phyloP scores from a whole-genome alignment of 2,329 filamentous ascomycete species.

The Eutypa lata region DNA sequence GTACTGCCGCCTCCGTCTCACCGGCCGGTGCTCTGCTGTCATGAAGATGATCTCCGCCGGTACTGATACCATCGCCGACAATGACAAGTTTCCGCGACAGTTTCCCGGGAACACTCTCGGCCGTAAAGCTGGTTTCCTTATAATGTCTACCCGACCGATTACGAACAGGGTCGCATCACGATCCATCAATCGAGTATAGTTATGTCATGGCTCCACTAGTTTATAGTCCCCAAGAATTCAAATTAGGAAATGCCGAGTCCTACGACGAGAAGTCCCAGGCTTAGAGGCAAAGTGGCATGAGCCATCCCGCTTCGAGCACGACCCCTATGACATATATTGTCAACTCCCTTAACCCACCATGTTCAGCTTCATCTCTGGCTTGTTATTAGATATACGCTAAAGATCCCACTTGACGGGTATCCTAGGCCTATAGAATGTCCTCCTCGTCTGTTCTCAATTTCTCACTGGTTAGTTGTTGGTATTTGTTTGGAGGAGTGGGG shows the following conservation, averaged over 20 bases:
- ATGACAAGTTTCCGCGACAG: too few species aligned
- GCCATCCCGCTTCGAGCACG: neutral
- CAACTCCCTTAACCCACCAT: neutral
- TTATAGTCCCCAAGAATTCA: neutral
- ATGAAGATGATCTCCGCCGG: neutral
- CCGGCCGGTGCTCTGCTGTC: neutral
- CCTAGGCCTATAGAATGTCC: neutral
- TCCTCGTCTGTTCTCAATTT: neutral
- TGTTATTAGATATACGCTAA: neutral
- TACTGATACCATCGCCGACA: too few species aligned
- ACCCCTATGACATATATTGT: neutral
- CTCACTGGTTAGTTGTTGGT: neutral
- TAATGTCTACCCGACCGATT: too few species aligned
- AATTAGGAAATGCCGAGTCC: constrained; percentile 6
- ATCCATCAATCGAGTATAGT: constrained; percentile 6
- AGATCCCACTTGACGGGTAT: neutral
- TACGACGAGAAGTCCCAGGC: neutral
- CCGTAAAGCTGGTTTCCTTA: too few species aligned
- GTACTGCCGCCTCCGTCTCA: constrained; percentile 10
- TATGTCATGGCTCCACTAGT: constrained; percentile 20
- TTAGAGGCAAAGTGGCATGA: neutral
- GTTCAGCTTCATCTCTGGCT: neutral
- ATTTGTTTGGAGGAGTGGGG: neutral
- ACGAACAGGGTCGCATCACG: too few species aligned
- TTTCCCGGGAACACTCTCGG: too few species aligned